These are phyloP conservation scores for Fusarium burgessii DNA, from an alignment of 2,329 filamentous ascomycete genomes.

Conservation along the genomic window DNA sequence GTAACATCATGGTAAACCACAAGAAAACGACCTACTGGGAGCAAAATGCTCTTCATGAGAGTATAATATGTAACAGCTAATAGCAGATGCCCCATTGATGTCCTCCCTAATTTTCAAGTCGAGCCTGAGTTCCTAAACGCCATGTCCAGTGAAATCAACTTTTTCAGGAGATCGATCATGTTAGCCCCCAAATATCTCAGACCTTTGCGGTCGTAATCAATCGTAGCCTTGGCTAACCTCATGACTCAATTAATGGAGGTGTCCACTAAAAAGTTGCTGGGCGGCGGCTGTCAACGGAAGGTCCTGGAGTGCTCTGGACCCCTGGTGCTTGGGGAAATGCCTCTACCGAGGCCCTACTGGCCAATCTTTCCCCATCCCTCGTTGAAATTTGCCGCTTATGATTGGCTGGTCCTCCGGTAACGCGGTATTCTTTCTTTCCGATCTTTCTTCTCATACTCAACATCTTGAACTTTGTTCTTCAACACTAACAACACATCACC, in stretches of 20 bases:
- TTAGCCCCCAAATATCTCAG: background rate
- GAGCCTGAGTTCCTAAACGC: slow-evolving; percentile 25
- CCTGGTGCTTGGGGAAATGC: slow-evolving; percentile 20
- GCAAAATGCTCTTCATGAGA: slow-evolving; percentile 4
- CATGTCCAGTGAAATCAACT: slow-evolving; percentile 28
- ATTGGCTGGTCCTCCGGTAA: slow-evolving; percentile 44
- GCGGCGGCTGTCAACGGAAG: slow-evolving; percentile 40
- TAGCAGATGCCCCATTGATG: background rate
- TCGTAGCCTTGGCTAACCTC: slow-evolving; percentile 6
- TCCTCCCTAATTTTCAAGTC: background rate
- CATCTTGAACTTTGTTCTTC: slow-evolving; percentile 14
- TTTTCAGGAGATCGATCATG: background rate
- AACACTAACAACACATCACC: slow-evolving; percentile 3
- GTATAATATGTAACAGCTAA: background rate
- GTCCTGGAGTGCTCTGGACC: slow-evolving; percentile 33
- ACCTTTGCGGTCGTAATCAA: slow-evolving; percentile 14
- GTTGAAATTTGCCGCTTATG: slow-evolving; percentile 43
- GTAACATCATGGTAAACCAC: background rate
- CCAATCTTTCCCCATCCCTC: slow-evolving; percentile 25
- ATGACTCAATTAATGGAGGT: slow-evolving; percentile 15
- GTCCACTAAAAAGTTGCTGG: slow-evolving; percentile 26
- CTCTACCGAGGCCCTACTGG: slow-evolving; percentile 46
- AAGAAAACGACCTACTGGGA: background rate
- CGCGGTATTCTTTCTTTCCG: slow-evolving; percentile 47
- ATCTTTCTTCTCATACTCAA: slow-evolving; percentile 37